Percentiles rank a stretch among this genome's conserved stretches.
These are phyloP conservation scores for Neurospora tetrasperma DNA, from an alignment of 495 filamentous ascomycete species.

Conservation along the genomic window DNA sequence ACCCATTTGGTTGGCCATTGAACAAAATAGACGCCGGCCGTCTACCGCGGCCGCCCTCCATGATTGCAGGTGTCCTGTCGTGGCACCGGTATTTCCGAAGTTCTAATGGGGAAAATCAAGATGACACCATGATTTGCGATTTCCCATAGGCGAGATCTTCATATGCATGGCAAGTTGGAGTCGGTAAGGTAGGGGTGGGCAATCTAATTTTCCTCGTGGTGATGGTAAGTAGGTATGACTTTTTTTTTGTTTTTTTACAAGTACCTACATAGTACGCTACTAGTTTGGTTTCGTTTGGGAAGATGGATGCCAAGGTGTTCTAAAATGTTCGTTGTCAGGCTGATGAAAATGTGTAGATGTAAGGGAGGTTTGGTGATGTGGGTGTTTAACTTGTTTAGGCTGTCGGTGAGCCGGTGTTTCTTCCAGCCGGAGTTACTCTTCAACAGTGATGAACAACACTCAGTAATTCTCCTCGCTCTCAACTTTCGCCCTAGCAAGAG, in stretches of 20 bases:
- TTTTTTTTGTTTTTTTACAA: not conserved
- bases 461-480: too few relatives aligned
- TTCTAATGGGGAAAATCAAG: not conserved
- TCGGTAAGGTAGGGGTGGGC: not conserved
- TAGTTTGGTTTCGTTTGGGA: not conserved
- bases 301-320: not conserved
- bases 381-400: not conserved
- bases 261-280: too few relatives aligned
- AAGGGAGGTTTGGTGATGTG: not conserved
- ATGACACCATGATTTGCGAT: not conserved
- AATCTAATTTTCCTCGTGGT: not conserved
- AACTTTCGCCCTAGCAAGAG: too few relatives aligned
- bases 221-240: not conserved
- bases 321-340: not conserved
- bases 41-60: not conserved
- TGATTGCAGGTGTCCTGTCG: not conserved
- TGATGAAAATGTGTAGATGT: not conserved
- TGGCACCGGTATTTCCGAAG: not conserved
- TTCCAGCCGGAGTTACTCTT: too few relatives aligned
- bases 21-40: not conserved
- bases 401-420: too few relatives aligned
- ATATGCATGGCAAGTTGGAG: not conserved
- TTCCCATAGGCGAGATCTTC: not conserved
- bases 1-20: not conserved
- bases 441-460: too few relatives aligned